Base-by-base conservation (phyloP, 2,329 filamentous ascomycete genomes). In the Diaporthe sp. region DNA sequence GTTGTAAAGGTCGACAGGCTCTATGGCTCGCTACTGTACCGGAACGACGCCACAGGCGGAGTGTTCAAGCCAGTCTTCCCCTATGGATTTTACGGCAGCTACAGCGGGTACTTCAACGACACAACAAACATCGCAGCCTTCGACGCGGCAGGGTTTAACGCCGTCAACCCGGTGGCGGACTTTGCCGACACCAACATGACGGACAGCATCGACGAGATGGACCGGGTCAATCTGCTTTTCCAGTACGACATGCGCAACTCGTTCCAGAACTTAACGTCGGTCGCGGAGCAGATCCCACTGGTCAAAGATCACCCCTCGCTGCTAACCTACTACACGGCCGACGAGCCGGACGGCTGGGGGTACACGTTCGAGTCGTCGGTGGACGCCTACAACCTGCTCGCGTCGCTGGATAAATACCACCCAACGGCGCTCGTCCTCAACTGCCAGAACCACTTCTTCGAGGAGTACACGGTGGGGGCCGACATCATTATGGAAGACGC, bases 361-460 rank as follows among this genome's bases (percentile, higher is more conserved):
- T 86, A 91, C 78, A 87, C 90, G 8, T 86, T 92, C 73, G 84
- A 88, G 75, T 85, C 85, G 0, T 86, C 89, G 0, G 75, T 77
- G 2, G 77, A 82, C 28, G 84, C 87, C 0, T 86, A 88, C 79
- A 80, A 85, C 47, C 79, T 85, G 8, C 86, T 92, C 79, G 85
- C 85, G 75, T 76, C 80, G 0, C 81, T 91, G 1, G 91, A 93
- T 81, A 89, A 88, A 0, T 92, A 92, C 82, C 91, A 92, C 82
- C 90, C 91, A 0, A 87, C 91, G 2, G 88, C 88, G 2, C 83
- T 92, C 5, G 88, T 88, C 2, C 86, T 93, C 60, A 92, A 92
- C 82, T 92, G 91, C 84, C 86, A 87, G 73, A 88, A 92, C 82
- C 92, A 90, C 82, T 88, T 91, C 82, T 92, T 90, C 80, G 81